Evolutionary conservation across 345 rosid genomes (phyloP).

Genomic region (Moringa oleifera): DNA sequence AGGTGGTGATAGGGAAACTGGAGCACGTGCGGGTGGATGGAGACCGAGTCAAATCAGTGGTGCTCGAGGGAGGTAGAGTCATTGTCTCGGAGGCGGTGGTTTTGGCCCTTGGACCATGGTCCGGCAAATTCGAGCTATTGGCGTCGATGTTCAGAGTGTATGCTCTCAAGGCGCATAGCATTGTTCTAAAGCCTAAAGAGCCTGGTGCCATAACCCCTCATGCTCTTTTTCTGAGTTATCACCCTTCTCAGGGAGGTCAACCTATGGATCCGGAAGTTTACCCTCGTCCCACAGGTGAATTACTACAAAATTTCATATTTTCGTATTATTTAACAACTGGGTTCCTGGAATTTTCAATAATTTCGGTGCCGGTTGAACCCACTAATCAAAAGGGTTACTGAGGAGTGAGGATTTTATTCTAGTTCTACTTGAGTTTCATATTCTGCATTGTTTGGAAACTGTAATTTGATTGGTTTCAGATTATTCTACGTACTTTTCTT

Average conservation of each 20-base stretch:
- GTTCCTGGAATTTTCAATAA: not conserved
- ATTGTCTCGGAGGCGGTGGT: slow-evolving; percentile 65
- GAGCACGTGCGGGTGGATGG: slow-evolving; percentile 44
- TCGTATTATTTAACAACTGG: not conserved
- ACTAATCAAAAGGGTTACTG: not conserved
- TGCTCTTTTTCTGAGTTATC: slow-evolving; percentile 58
- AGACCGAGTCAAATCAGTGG: slow-evolving; percentile 51
- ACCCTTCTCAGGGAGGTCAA: slow-evolving; percentile 39
- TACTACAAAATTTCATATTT: not conserved
- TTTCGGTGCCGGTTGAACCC: not conserved
- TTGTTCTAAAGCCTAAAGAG: slow-evolving; percentile 66
- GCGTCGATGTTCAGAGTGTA: slow-evolving; percentile 58
- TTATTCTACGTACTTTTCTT: too few species aligned
- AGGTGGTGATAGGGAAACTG: slow-evolving; percentile 65
- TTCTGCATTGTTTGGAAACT: too few species aligned
- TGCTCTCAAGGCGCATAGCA: slow-evolving; percentile 76
- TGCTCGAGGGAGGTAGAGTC: slow-evolving; percentile 53
- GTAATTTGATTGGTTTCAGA: too few species aligned
- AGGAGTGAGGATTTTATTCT: not conserved
- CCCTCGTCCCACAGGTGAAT: slow-evolving; percentile 73
- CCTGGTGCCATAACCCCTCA: slow-evolving; percentile 59
- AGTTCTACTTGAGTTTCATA: not conserved
- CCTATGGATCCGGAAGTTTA: slow-evolving; percentile 77
- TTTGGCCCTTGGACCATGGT: slow-evolving; percentile 84
- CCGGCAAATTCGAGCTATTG: slow-evolving; percentile 58